Conservation (phyloP, 257 asterid genomes). For the Cruciata laevipes region DNA sequence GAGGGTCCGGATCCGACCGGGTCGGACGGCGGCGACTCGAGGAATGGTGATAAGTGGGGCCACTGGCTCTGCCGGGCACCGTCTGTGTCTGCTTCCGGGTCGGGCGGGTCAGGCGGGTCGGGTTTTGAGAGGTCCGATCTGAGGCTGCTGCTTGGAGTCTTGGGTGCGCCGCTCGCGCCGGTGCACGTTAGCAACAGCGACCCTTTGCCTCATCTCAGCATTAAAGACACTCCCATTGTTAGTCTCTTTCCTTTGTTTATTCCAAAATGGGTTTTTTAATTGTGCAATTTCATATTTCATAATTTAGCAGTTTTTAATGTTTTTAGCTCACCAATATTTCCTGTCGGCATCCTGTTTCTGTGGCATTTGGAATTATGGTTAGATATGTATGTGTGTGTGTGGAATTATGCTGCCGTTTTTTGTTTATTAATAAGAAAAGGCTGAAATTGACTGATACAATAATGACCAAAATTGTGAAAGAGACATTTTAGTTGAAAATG, state of each 20-base stretch:
- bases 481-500: neutral
- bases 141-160: conserved; percentile 58
- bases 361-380: neutral
- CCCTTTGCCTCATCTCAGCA: conserved; percentile 61
- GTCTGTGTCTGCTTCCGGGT: conserved; percentile 32
- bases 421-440: neutral
- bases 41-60: conserved; percentile 46
- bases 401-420: conserved; percentile 1
- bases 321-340: neutral
- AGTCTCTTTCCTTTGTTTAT: conserved; percentile 20
- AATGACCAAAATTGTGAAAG: neutral
- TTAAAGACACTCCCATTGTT: conserved; percentile 71
- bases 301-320: neutral
- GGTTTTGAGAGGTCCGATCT: conserved; percentile 52
- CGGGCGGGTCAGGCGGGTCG: conserved; percentile 33
- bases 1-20: conserved; percentile 80
- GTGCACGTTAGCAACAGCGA: conserved; percentile 62
- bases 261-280: neutral
- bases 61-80: conserved; percentile 72
- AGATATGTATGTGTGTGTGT: neutral
- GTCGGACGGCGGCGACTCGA: conserved; percentile 38
- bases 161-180: conserved; percentile 77
- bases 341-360: neutral
- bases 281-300: neutral
- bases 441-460: conserved; percentile 9